Evolutionary conservation across 352 stramenopile genomes (phyloP).

Genomic region (Phytophthora sojae): DNA sequence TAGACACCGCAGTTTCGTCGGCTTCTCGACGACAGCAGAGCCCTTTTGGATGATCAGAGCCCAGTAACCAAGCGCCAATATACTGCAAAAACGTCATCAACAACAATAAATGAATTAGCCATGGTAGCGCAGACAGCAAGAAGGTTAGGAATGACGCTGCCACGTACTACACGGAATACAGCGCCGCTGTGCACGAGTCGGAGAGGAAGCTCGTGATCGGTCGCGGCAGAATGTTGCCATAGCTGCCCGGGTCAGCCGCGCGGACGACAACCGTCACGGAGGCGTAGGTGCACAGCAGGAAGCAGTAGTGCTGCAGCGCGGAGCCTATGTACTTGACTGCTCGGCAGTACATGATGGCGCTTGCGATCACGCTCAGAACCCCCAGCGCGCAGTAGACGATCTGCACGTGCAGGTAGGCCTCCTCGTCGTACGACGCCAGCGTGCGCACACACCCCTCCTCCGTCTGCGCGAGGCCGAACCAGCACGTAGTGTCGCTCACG

Average conservation of each 20-base stretch:
- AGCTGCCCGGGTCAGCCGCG: constrained; percentile 40
- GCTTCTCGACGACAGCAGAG: constrained; percentile 34
- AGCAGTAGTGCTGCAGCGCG: constrained; percentile 38
- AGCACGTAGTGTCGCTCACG: constrained; percentile 38
- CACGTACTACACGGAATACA: constrained; percentile 53
- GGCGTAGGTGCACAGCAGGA: constrained; percentile 40
- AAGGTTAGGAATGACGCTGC: background rate
- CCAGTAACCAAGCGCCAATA: constrained; percentile 66
- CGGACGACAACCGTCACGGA: constrained; percentile 45
- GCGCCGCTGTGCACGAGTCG: constrained; percentile 46
- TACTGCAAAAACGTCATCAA: constrained; percentile 34
- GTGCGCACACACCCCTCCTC: constrained; percentile 30
- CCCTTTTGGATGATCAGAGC: constrained; percentile 61
- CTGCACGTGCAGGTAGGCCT: constrained; percentile 32
- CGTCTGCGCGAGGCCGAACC: constrained; percentile 34
- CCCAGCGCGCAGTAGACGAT: constrained; percentile 38
- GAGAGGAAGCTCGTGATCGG: constrained; percentile 33
- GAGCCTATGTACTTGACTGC: constrained; percentile 31
- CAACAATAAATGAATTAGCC: constrained; percentile 4
- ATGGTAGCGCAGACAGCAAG: background rate
- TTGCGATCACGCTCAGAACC: constrained; percentile 24
- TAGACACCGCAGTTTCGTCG: constrained; percentile 31
- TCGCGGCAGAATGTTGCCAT: constrained; percentile 40
- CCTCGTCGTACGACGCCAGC: constrained; percentile 30
- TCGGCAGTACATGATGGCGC: constrained; percentile 36